Evolutionary conservation across 73 alveolate species (phyloP).

Genomic region (Tetrahymena thermophila): DNA sequence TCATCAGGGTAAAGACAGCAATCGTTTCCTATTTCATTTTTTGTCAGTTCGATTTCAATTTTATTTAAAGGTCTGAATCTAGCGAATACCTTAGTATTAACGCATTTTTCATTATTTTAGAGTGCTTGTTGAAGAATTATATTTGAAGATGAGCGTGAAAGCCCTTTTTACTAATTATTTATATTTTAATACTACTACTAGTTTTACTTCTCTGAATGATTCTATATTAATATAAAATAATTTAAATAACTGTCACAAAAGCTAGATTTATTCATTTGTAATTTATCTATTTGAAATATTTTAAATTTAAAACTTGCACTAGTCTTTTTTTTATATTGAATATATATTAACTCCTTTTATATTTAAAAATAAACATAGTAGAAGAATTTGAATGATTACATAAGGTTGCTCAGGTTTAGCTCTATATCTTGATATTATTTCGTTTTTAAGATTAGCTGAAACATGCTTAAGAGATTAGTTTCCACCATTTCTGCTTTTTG

Average conservation of each 20-base stretch:
- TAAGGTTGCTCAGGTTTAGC: neutral
- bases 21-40: constrained; percentile 16
- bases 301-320: neutral
- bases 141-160: neutral
- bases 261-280: neutral
- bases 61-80: constrained; percentile 48
- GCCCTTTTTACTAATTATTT: neutral
- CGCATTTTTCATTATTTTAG: neutral
- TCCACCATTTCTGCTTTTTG: neutral
- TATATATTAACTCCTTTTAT: neutral
- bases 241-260: neutral
- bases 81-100: constrained; percentile 48
- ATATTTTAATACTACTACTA: neutral
- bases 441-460: neutral
- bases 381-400: neutral
- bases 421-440: neutral
- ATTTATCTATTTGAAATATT: too few species aligned
- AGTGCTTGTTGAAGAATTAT: neutral
- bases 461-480: neutral
- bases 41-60: constrained; percentile 22
- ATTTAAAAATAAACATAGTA: neutral
- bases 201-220: neutral
- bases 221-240: neutral
- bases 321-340: too few species aligned
- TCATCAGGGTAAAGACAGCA: constrained; percentile 36